Evolutionary conservation across 2,329 filamentous ascomycete species (phyloP), one percentile per base, ranked within the genome.

Genomic region (Aphanoascus verrucosus): DNA sequence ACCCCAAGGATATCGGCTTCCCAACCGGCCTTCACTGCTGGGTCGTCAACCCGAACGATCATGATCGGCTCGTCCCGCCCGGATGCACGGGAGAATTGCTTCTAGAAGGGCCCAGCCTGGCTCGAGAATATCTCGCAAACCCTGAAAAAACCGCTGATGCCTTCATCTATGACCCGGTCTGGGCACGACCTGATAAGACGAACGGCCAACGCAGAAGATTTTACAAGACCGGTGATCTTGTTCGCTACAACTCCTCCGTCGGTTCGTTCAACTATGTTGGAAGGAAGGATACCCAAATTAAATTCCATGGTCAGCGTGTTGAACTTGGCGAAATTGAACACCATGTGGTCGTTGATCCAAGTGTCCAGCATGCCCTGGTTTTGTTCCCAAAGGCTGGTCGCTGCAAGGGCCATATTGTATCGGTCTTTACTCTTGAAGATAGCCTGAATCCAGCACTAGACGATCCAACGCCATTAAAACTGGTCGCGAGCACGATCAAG

Each of bases 241-340:
- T 67, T 52, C 62, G 67, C 32, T 69, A 69, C 46, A 70, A 68
- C 42, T 65, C 65, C 0, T 64, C 68, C 20, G 55, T 57, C 38
- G 68, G 68, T 23, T 63, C 67, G 2, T 57, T 70, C n/a, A 65
- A 62, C 11, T 70, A 67, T 56, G 55, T 83, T 38, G 81, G 82
- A 14, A 74, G 84, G 47, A 83, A 81, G 59, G 83, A 86, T 60
- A 77, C 77, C n/a, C 82, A 83, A 64, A 77, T 84, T 52, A 86
- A 87, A 66, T 68, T 86, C 28, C 73, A 76, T 9, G 86, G 85
- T 23, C 83, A 80, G 58, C 72, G 83, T 52, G 77, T 84, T 49
- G 85, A 83, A 66, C 71, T 82, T 49, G 74, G 70, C 9, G 76
- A 74, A 62, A 75, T 75, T 51, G 77, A 72, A 62, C 69, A 68